Evolutionary conservation across 2,329 filamentous ascomycete genomes (phyloP).

Genomic region (Cylindrodendrum hubeiense): DNA sequence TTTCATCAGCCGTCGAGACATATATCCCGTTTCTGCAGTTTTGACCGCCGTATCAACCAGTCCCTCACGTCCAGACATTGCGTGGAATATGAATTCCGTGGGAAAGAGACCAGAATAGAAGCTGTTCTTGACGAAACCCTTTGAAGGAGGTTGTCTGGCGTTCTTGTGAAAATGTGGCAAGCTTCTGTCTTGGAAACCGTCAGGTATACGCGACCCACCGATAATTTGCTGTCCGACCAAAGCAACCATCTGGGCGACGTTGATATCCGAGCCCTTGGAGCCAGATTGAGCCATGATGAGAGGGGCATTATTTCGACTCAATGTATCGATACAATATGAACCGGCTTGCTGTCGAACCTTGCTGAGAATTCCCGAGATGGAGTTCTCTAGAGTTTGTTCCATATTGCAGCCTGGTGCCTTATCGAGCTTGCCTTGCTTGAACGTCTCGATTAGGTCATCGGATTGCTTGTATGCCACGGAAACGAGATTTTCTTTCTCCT

Average conservation of each 20-base stretch:
- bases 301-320: constrained; percentile 92
- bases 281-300: constrained; percentile 98
- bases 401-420: constrained; percentile 92
- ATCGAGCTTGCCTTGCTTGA: constrained; percentile 83
- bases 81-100: constrained; percentile 97
- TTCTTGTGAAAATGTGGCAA: constrained; percentile 97
- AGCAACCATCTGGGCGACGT: constrained; percentile 99
- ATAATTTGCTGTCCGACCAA: constrained; percentile 99
- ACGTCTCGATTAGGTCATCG: constrained; percentile 85
- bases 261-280: constrained; percentile 97
- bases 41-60: constrained; percentile 99
- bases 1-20: constrained; percentile 98
- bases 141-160: constrained; percentile 89
- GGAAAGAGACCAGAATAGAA: constrained; percentile 94
- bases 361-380: constrained; percentile 90
- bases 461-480: constrained; percentile 83
- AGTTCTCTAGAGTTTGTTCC: constrained; percentile 91
- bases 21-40: constrained; percentile 98
- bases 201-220: constrained; percentile 88
- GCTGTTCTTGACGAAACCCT: constrained; percentile 96
- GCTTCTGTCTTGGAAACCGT: constrained; percentile 96
- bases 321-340: constrained; percentile 87
- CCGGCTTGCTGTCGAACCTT: constrained; percentile 93
- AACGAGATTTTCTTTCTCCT: constrained; percentile 82
- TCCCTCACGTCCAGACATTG: constrained; percentile 98